Base-by-base conservation (phyloP, 371 early-diverging fungal genomes). In the Zychaea mexicana region DNA sequence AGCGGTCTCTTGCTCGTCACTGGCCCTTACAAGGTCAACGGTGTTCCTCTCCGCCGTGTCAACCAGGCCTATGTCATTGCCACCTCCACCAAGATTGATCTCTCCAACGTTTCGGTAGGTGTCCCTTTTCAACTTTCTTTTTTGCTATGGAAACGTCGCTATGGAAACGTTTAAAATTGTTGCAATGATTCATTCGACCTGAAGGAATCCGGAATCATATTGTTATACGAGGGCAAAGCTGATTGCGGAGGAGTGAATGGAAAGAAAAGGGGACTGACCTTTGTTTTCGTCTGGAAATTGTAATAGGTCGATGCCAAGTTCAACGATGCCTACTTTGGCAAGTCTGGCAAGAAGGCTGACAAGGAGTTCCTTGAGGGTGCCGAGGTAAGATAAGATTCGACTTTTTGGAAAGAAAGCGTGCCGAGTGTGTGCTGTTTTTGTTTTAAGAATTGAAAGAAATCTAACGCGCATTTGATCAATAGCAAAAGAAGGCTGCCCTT, bases 41-140 rank as follows among this genome's bases (percentile, higher is more conserved):
- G 98, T 74, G 95, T 98, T 36, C 98, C 98, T 58, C 82, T 98
- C 65, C 88, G 94, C 66, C 94, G 98, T 60, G 96, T 98, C 83
- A 94, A 96, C 91, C 97, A 96, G 85, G 94, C 97, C 71, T 98
- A 96, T 81, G 97, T 94, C 66, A 91, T 97, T 78, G 96, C 98
- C 76, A 98, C 98, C 74, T 94, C 96, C 71, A 94, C 98, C 85
- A 95, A 95, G 89, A 81, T 98, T 59, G 96, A 98, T 69, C 65
- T 98, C 61, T 82, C 92, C 62, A 75, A 74, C 61, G 86, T 91
- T 78, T 83, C 84, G 81, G 86, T 93, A 74, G 15, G 12, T 32
- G 52, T 7, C 12, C 27, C 3, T 1, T 2, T n/a, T n/a, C n/a
- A 8, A 13, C 17, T 6, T 8, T 56, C 2, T 2, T n/a, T 56